Percentiles rank a stretch among this genome's conserved stretches.
Evolutionary conservation across 306 rosid genomes (phyloP).

Genomic region (Ceratonia siliqua): DNA sequence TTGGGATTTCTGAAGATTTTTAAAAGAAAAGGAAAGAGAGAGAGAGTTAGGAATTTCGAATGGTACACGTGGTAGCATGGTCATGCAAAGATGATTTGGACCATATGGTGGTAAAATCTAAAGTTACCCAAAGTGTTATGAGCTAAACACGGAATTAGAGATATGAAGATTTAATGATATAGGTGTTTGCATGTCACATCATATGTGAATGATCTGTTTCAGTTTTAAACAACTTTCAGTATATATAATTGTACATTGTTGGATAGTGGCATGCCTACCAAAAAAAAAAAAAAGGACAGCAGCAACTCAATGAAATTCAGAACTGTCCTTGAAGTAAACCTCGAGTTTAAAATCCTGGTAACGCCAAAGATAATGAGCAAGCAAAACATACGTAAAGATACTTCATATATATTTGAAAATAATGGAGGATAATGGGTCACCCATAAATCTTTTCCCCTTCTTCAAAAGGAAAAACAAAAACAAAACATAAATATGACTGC

Average conservation of each 20-base stretch:
- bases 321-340: not conserved
- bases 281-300: not conserved
- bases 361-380: not conserved
- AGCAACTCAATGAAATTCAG: slow-evolving; percentile 1
- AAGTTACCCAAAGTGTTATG: not conserved
- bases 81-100: slow-evolving; percentile 21
- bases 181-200: not conserved
- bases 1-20: slow-evolving; percentile 55
- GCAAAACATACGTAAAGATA: not conserved
- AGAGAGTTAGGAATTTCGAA: slow-evolving; percentile 23
- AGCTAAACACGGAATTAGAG: not conserved
- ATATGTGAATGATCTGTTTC: slow-evolving; percentile 5
- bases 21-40: not conserved
- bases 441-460: not conserved
- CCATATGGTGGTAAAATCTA: not conserved
- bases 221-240: not conserved
- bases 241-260: not conserved
- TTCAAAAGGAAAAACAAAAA: not conserved
- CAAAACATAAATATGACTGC: not conserved
- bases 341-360: slow-evolving; percentile 3
- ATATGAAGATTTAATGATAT: slow-evolving; percentile 3
- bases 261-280: not conserved
- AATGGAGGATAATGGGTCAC: not conserved
- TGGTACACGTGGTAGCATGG: slow-evolving; percentile 24
- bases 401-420: slow-evolving; percentile 2